A percentile compares a stretch with the other conserved stretches of the same genome.
phyloP scores from a whole-genome alignment of 2,329 filamentous ascomycete genomes.

The Capronia americana region DNA sequence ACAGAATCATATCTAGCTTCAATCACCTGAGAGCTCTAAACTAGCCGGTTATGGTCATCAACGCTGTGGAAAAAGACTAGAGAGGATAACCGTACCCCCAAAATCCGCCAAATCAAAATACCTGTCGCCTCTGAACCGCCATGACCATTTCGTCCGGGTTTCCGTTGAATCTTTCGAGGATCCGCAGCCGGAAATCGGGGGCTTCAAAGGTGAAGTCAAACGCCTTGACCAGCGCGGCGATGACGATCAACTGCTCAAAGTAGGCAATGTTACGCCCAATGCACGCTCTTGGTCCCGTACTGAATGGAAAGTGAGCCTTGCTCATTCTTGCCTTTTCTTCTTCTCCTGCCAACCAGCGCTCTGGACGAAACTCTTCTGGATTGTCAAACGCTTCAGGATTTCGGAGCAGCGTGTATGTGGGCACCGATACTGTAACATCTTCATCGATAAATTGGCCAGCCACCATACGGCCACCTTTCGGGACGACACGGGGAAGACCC shows the following conservation, averaged over 20 bases:
- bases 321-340: constrained; percentile 30
- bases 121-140: not conserved
- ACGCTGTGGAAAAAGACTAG: too few species aligned
- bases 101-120: not conserved
- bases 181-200: constrained; percentile 53
- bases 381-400: constrained; percentile 17
- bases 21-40: too few species aligned
- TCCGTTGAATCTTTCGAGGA: constrained; percentile 34
- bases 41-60: too few species aligned
- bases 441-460: constrained; percentile 32
- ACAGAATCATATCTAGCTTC: too few species aligned
- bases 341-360: constrained; percentile 24
- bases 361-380: constrained; percentile 17
- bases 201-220: constrained; percentile 52
- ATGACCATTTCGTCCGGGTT: constrained; percentile 14
- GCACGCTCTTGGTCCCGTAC: constrained; percentile 71
- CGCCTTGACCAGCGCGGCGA: constrained; percentile 51
- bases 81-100: too few species aligned
- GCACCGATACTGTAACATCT: constrained; percentile 30
- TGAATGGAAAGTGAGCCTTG: constrained; percentile 60
- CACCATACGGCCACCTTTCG: constrained; percentile 26
- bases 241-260: constrained; percentile 53
- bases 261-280: constrained; percentile 70
- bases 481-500: constrained; percentile 28
- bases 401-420: constrained; percentile 29